Evolutionary conservation across 768 basidiomycete genomes (phyloP).

Genomic region (Mycena rosella): DNA sequence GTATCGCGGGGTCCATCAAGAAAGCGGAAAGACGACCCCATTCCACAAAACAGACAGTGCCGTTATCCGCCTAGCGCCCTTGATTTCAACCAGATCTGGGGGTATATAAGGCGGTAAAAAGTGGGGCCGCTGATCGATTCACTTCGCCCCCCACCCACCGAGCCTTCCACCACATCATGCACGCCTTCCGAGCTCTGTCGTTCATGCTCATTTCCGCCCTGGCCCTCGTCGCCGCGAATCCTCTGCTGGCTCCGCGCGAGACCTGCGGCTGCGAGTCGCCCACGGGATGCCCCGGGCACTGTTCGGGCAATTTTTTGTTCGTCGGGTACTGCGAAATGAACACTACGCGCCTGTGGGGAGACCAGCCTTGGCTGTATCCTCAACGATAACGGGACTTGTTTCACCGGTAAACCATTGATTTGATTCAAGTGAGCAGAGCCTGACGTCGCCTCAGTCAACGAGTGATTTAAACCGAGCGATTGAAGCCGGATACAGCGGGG

Average conservation of each 20-base stretch:
- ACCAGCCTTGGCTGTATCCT: constrained; percentile 16
- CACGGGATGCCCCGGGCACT: constrained; percentile 26
- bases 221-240: constrained; percentile 19
- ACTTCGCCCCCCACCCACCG: not conserved
- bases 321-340: constrained; percentile 17
- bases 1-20: too few species aligned
- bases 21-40: too few species aligned
- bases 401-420: constrained; percentile 14
- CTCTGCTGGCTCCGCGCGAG: constrained; percentile 3
- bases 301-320: constrained; percentile 6
- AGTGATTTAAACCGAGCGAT: not conserved
- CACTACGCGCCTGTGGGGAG: constrained; percentile 5
- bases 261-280: constrained; percentile 25
- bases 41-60: too few species aligned
- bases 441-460: not conserved
- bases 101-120: not conserved
- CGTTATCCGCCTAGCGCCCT: too few species aligned
- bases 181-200: constrained; percentile 9
- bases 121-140: not conserved
- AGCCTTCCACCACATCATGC: constrained; percentile 5
- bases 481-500: too few species aligned
- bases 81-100: not conserved
- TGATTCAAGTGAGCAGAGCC: not conserved
- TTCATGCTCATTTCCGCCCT: constrained; percentile 10
- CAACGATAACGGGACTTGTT: constrained; percentile 15